Conservation (phyloP, 441 rosid species). For the Sinapis alba region DNA sequence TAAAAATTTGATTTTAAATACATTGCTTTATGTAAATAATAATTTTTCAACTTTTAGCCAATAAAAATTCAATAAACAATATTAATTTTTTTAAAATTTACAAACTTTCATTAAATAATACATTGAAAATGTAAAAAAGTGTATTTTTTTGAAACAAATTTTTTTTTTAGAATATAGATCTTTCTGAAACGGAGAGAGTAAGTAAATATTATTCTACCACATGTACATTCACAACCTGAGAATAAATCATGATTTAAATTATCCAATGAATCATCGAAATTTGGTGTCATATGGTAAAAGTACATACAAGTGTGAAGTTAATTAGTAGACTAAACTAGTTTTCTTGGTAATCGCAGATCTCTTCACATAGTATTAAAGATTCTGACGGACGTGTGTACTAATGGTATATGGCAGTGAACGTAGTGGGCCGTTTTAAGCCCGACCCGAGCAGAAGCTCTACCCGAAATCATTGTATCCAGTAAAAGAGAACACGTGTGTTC, state of each 20-base stretch:
- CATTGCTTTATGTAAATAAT: too few relatives aligned
- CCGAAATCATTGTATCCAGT: slow-evolving; percentile 16
- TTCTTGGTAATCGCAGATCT: not conserved
- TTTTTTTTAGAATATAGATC: too few relatives aligned
- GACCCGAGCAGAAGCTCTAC: slow-evolving; percentile 1
- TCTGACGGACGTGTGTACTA: not conserved
- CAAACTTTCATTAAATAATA: too few relatives aligned
- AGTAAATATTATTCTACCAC: not conserved
- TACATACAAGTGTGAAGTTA: not conserved
- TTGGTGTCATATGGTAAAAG: not conserved
- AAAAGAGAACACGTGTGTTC: slow-evolving; percentile 27
- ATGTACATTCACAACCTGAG: not conserved
- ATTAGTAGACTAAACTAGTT: not conserved
- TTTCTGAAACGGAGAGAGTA: too few relatives aligned
- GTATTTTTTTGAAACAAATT: too few relatives aligned
- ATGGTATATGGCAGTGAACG: not conserved
- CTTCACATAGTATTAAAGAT: not conserved
- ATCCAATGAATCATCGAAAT: not conserved
- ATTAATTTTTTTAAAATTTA: too few relatives aligned
- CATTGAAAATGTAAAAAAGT: too few relatives aligned
- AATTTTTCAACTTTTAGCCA: too few relatives aligned
- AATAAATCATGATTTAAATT: not conserved
- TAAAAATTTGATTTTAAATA: too few relatives aligned
- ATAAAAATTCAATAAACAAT: too few relatives aligned
- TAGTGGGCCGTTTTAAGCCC: not conserved